Evolutionary conservation across 108 stramenopile species (phyloP), one percentile per base, ranked within the genome.

Genomic region (Parietichytrium sp.): DNA sequence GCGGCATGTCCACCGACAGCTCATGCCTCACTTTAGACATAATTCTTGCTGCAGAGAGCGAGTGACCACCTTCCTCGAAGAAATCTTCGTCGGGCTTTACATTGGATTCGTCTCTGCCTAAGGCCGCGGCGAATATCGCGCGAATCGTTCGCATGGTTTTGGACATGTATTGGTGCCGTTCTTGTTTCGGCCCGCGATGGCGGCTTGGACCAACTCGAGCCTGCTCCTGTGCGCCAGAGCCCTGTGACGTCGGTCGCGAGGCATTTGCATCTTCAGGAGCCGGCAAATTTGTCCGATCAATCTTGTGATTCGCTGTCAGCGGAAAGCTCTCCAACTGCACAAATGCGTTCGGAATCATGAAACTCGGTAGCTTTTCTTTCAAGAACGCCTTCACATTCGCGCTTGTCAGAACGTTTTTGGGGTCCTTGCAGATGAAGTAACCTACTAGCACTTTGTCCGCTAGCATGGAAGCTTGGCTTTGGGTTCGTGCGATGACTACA

Each of bases 361-460:
- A 72, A 42, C 13, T 25, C 42, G 61, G 61, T n/a, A 72, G 42
- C 33, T n/a, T 3, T n/a, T 33, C 61, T n/a, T 42, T 45, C 6
- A 72, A 25, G 33, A 72, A 72, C 2, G 36, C 45, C 38, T 42
- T 33, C 33, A 72, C 38, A n/a, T 16, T 42, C 6, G 61, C 36
- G 10, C 38, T 45, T n/a, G 61, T 33, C n/a, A n/a, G n/a, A 6
- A 45, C 15, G 10, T 72, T 12, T 10, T 33, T 25, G 16, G 38
- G 38, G 20, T 25, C 61, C 15, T 42, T 33, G 23, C 23, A 23
- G 12, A 72, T 38, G 20, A 72, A 10, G 20, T 72, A 72, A 25
- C 61, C 61, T 45, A 72, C 61, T 33, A 72, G 61, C 1, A 72
- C 10, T 42, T 72, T 72, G 61, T 72, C 61, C n/a, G n/a, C n/a